A percentile compares a stretch with the other conserved stretches of the same genome.
Conservation (phyloP, 176 grass and related monocot species). For the Eleusine coracana region DNA sequence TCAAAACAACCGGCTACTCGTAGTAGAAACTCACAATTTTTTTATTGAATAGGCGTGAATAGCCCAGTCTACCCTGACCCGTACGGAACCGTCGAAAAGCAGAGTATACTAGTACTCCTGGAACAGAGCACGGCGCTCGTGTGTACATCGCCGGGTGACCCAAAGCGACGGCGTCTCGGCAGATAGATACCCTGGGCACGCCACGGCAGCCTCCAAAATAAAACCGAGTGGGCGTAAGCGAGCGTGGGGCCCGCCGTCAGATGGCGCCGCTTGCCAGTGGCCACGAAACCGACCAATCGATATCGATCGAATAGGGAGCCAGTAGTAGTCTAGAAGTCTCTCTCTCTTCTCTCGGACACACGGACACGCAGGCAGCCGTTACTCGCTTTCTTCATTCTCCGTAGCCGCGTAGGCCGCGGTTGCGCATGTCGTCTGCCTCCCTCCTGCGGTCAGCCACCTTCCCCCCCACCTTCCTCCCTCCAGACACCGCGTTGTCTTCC, state of each 20-base stretch:
- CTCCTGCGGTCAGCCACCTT: conserved; percentile 26
- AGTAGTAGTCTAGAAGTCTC: background rate
- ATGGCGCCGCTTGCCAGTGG: background rate
- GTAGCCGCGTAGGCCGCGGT: conserved; percentile 74
- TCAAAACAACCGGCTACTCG: background rate
- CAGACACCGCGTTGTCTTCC: conserved; percentile 25
- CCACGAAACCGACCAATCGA: background rate
- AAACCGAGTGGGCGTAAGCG: background rate
- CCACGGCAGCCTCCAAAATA: background rate
- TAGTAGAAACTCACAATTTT: too few relatives aligned
- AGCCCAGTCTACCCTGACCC: background rate
- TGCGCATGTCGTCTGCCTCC: background rate
- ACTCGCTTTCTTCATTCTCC: conserved; percentile 67
- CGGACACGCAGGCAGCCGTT: background rate
- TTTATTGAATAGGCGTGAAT: too few relatives aligned
- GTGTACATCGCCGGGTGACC: conserved; percentile 28
- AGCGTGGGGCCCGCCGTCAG: background rate
- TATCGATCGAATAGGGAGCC: background rate
- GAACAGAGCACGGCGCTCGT: background rate
- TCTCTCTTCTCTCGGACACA: too few relatives aligned
- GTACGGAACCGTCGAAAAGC: conserved; percentile 21
- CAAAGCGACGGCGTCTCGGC: background rate
- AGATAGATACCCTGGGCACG: background rate
- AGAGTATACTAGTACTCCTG: background rate
- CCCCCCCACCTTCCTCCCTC: conserved; percentile 15